Base-by-base conservation (phyloP, 495 filamentous ascomycete genomes). In the Aspergillus kassunensis region DNA sequence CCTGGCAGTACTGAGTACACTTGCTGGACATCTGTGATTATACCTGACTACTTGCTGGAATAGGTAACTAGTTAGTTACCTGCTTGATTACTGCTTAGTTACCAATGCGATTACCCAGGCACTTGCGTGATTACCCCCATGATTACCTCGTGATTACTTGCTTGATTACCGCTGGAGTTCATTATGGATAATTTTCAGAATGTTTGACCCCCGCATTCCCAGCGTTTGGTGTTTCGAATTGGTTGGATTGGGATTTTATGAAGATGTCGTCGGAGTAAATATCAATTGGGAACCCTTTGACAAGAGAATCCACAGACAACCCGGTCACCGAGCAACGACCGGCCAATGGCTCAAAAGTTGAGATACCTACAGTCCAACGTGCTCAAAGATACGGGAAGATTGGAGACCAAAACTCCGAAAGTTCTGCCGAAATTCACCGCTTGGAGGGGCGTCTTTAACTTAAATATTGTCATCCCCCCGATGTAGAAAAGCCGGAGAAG, bases 381-480 rank as follows among this genome's bases (percentile, higher is more conserved):
- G 7, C 30, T 33, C 30, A 33, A n/a, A n/a, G 10, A 21, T 10
- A 19, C 4, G n/a, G 6, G n/a, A 10, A 31, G 13, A 9, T 18
- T 16, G 30, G 15, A 12, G 30, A 35, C n/a, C 23, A 35, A 35
- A 35, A 46, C 18, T 46, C 44, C 44, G 29, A 46, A n/a, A 20
- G 41, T 53, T 53, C 51, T 56, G 54, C 54, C 43, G 8, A 25
- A 5, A 19, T 31, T 41, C 43, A 56, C 54, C 54, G 54, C 48
- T 33, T 13, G 2, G 12, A n/a, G 8, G 8, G 48, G 34, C 15
- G 48, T 41, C 25, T 31, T 12, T 42, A 31, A 33, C 30, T 33
- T 33, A 39, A 50, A 29, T 35, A 43, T 19, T 19, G 7, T 36
- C 36, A 25, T 15, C 20, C 41, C 27, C 42, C 42, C 42, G 21